These are phyloP conservation scores for Trichoderma cornu-damae DNA, from an alignment of 2,329 filamentous ascomycete genomes.

Conservation along the genomic window DNA sequence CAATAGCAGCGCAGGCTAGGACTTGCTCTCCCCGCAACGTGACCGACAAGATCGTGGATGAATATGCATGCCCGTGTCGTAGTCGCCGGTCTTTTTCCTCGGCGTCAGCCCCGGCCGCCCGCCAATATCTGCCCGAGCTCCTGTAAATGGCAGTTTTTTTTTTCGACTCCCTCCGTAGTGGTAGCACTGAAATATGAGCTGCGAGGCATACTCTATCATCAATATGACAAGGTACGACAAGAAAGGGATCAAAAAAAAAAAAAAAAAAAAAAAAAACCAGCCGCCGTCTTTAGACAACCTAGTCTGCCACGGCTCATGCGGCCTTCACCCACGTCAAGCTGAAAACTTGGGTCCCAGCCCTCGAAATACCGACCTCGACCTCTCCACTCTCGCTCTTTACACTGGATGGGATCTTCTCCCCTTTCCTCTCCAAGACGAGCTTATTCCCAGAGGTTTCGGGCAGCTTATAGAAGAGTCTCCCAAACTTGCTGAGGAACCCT, in stretches of 20 bases:
- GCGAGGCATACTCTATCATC: too few species aligned
- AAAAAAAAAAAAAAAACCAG: too few species aligned
- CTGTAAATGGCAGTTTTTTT: too few species aligned
- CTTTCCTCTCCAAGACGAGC: constrained; percentile 39
- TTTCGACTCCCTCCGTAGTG: too few species aligned
- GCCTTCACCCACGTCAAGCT: constrained; percentile 34
- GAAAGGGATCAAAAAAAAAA: too few species aligned
- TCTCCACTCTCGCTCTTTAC: constrained; percentile 36
- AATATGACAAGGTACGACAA: too few species aligned
- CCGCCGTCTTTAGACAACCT: background rate
- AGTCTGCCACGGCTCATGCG: background rate
- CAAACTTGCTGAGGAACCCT: constrained; percentile 50
- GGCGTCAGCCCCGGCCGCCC: background rate
- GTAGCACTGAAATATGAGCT: too few species aligned
- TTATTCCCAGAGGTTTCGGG: constrained; percentile 27
- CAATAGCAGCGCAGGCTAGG: too few species aligned
- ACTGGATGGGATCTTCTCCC: constrained; percentile 38
- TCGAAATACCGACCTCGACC: constrained; percentile 42
- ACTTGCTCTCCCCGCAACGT: background rate
- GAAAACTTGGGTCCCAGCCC: constrained; percentile 38
- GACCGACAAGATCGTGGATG: background rate
- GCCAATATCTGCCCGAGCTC: too few species aligned
- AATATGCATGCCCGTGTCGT: background rate
- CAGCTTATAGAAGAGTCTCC: constrained; percentile 50
- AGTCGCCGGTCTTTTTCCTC: background rate